phyloP scores from a whole-genome alignment of 495 filamentous ascomycete genomes.

The Penicillium mononematosum region DNA sequence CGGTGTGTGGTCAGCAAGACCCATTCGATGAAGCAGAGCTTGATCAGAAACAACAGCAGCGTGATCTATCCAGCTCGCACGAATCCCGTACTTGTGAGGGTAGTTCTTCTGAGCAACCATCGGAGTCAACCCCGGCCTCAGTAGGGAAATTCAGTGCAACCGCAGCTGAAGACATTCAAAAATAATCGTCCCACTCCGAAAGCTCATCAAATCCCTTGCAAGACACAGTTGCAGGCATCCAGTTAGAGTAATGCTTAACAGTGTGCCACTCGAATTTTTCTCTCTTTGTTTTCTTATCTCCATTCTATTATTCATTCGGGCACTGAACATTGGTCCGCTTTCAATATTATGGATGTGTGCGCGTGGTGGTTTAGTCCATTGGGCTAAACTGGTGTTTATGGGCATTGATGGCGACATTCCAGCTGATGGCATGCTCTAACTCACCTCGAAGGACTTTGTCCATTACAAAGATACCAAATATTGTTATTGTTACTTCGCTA shows the following conservation, averaged over 20 bases:
- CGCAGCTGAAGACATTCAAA: background rate
- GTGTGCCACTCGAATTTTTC: background rate
- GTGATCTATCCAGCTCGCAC: conserved; percentile 9
- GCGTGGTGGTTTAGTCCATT: background rate
- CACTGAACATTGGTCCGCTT: background rate
- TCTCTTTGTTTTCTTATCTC: background rate
- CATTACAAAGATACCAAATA: background rate
- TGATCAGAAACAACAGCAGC: background rate
- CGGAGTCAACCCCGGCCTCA: background rate
- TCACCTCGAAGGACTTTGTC: background rate
- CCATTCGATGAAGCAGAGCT: background rate
- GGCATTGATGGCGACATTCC: background rate
- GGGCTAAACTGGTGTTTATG: background rate
- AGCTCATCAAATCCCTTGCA: background rate
- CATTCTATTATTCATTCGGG: background rate
- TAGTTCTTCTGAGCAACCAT: background rate
- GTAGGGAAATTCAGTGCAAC: background rate
- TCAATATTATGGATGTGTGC: background rate
- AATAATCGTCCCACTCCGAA: no score
- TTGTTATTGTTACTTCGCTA: background rate
- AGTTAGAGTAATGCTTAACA: background rate
- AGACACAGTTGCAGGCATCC: background rate
- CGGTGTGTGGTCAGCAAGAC: no score
- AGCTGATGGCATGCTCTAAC: background rate
- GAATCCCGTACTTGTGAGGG: background rate